phyloP scores from a whole-genome alignment of 2,329 filamentous ascomycete species.

The Clarireedia paspali region DNA sequence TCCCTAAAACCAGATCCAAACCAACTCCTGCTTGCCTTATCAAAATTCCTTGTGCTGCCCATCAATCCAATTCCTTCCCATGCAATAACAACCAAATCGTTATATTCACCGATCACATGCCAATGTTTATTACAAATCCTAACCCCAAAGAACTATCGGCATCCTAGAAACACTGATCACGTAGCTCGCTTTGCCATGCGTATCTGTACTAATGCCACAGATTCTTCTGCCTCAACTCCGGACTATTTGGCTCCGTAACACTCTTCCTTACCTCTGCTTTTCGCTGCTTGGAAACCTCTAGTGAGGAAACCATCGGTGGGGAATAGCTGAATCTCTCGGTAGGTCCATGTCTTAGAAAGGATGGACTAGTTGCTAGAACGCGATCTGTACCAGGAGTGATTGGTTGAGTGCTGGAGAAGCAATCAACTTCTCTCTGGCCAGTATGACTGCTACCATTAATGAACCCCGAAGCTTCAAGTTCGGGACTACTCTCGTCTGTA shows the following conservation, averaged over 20 bases:
- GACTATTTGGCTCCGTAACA: conserved; percentile 13
- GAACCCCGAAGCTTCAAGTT: conserved; percentile 11
- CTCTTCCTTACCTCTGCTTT: not conserved
- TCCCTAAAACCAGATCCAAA: no score
- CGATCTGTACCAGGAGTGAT: conserved; percentile 23
- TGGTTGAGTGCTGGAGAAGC: conserved; percentile 25
- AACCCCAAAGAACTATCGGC: no score
- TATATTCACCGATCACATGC: no score
- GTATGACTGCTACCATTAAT: not conserved
- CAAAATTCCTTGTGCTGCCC: no score
- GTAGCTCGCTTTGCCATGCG: not conserved
- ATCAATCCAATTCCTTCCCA: no score
- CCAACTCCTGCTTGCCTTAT: no score
- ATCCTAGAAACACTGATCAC: not conserved
- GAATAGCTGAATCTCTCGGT: conserved; percentile 9
- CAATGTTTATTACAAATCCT: no score
- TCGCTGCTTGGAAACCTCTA: not conserved
- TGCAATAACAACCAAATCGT: no score
- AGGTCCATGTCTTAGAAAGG: conserved; percentile 3
- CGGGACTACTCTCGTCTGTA: conserved; percentile 26
- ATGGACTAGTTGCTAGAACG: conserved; percentile 25
- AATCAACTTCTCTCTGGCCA: conserved; percentile 16
- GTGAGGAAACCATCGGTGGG: conserved; percentile 1
- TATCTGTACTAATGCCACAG: conserved; percentile 11
- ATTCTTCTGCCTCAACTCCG: conserved; percentile 16